Conservation (phyloP, 164 flowering plant species). For the Magnolia sinica region DNA sequence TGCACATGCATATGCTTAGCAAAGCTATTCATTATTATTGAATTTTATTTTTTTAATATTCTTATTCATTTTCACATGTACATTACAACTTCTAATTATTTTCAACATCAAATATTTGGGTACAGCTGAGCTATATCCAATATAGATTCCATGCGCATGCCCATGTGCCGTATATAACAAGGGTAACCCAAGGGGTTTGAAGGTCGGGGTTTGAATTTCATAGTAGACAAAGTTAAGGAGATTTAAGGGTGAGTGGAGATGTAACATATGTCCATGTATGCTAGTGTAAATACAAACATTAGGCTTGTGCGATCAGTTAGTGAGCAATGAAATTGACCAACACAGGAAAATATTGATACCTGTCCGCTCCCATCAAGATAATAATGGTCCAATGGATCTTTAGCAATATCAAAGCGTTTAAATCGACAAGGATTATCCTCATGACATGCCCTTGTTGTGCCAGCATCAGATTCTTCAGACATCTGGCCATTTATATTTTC, state of each 20-base stretch:
- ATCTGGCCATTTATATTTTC: conserved; percentile 29
- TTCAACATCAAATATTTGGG: too few relatives aligned
- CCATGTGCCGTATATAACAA: too few relatives aligned
- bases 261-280: not conserved
- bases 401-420: conserved; percentile 74
- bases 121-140: too few relatives aligned
- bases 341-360: conserved; percentile 33
- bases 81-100: too few relatives aligned
- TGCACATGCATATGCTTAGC: too few relatives aligned
- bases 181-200: too few relatives aligned
- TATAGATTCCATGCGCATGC: too few relatives aligned
- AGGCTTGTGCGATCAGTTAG: not conserved
- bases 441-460: conserved; percentile 8
- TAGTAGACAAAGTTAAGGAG: too few relatives aligned
- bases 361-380: conserved; percentile 56
- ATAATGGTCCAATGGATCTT: conserved; percentile 79
- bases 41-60: too few relatives aligned
- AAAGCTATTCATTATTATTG: too few relatives aligned
- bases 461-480: conserved; percentile 27
- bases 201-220: too few relatives aligned
- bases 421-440: conserved; percentile 36
- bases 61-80: too few relatives aligned
- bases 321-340: not conserved
- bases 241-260: not conserved
- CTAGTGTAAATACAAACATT: not conserved